Evolutionary conservation across 2,329 filamentous ascomycete genomes (phyloP).

Genomic region (Diaporthe helianthi): DNA sequence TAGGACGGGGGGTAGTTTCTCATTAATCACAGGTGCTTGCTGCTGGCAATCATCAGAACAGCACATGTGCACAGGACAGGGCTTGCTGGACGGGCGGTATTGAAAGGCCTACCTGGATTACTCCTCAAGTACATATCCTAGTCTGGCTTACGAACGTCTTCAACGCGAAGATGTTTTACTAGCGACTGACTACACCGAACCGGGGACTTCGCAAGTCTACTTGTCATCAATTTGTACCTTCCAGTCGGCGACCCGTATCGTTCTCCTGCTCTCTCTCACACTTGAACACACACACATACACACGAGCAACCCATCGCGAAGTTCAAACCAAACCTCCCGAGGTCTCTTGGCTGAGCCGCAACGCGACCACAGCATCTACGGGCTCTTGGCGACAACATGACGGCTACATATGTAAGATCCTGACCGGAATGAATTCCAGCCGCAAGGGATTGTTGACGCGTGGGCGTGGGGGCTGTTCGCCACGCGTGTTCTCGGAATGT

Average conservation of each 20-base stretch:
- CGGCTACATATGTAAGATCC: background rate
- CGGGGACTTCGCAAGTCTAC: background rate
- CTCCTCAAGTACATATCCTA: too few relatives aligned
- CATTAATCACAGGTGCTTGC: slow-evolving; percentile 19
- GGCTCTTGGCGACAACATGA: background rate
- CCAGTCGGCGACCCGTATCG: background rate
- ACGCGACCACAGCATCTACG: background rate
- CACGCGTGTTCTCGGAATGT: background rate
- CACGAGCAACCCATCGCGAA: background rate
- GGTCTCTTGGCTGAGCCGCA: background rate
- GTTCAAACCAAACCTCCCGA: background rate
- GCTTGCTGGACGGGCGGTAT: background rate
- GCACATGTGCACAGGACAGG: background rate
- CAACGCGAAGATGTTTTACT: background rate
- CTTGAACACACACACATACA: too few relatives aligned
- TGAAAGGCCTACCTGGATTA: background rate
- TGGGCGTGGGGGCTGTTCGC: slow-evolving; percentile 10
- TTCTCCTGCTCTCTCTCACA: background rate
- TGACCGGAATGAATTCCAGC: background rate
- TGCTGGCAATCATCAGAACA: background rate
- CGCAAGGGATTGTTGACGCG: background rate
- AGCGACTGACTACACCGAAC: background rate
- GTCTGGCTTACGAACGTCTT: background rate
- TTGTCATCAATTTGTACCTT: background rate
- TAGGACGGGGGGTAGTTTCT: background rate